Base-by-base conservation (phyloP, 768 basidiomycete species). In the Naganishia randhawae region DNA sequence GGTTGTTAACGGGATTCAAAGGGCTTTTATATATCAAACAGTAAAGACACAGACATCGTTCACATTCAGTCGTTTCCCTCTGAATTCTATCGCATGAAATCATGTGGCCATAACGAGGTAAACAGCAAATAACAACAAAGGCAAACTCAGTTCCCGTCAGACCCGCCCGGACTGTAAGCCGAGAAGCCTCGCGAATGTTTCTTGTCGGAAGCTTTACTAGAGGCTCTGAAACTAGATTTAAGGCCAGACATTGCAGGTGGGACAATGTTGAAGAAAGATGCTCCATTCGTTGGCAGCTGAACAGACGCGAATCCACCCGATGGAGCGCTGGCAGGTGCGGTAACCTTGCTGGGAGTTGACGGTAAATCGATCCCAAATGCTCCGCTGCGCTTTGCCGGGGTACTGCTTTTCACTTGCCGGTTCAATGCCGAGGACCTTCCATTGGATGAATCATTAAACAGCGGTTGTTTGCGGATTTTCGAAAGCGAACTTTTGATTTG, bases 151-250 rank as follows among this genome's bases (percentile, higher is more conserved):
- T 41, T 35, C 3, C 57, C 27, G 37, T 61, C 57, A 19, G 54
- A 32, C 1, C 57, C 57, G 17, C 57, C 25, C 22, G 57, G 57
- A 42, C 57, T 61, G 27, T 61, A 61, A 41, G 57, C 57, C n/a
- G 57, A 61, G 27, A 61, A 61, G 54, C 3, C 14, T 33, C 37
- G n/a, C 37, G 57, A 55, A 39, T 61, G 57, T 22, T 61, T 61
- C 57, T 61, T 61, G 37, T 61, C 57, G n/a, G 35, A 25, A 25
- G 57, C 16, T 29, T 61, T 61, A 25, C 33, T 55, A 11, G 54
- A 13, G 1, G 57, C 37, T 2, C 37, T 35, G 25, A 61, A 61
- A 25, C 37, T 41, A 22, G 57, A 61, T 61, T 61, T 61, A 6
- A 61, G n/a, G 22, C 57, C 57, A 19, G 57, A 25, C 57, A 41